Evolutionary conservation across 2,329 filamentous ascomycete genomes (phyloP).

Genomic region (Fusarium sulawesiense): DNA sequence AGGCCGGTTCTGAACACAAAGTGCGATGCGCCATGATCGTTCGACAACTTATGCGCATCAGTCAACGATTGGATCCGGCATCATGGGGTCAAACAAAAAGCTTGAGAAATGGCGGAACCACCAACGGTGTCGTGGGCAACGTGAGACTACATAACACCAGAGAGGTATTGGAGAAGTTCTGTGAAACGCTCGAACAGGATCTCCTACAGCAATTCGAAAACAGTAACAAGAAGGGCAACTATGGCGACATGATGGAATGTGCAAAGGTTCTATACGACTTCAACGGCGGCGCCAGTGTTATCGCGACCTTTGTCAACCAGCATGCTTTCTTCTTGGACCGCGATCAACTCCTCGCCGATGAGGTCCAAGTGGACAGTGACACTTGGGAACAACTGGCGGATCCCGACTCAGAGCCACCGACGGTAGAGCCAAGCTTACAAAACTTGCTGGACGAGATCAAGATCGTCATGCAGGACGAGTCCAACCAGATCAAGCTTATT

Average conservation of each 20-base stretch:
- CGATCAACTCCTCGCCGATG: constrained; percentile 89
- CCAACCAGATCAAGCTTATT: constrained; percentile 93
- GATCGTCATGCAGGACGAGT: constrained; percentile 96
- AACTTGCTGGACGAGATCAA: constrained; percentile 93
- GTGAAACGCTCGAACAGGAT: constrained; percentile 94
- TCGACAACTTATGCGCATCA: constrained; percentile 92
- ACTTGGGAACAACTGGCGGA: constrained; percentile 94
- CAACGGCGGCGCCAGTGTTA: constrained; percentile 94
- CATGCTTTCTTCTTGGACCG: constrained; percentile 99
- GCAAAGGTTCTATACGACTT: constrained; percentile 94
- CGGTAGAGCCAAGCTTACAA: constrained; percentile 91
- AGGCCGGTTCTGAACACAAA: constrained; percentile 89
- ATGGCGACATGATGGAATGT: constrained; percentile 98
- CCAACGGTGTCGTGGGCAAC: constrained; percentile 57
- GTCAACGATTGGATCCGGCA: constrained; percentile 84
- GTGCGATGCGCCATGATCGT: constrained; percentile 94
- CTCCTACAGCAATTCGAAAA: constrained; percentile 96
- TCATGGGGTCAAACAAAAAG: constrained; percentile 76
- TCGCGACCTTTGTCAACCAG: constrained; percentile 96
- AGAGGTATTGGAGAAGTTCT: constrained; percentile 95
- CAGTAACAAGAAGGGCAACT: constrained; percentile 94
- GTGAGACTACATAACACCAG: constrained; percentile 73
- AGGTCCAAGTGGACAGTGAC: constrained; percentile 78
- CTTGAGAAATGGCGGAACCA: constrained; percentile 58
- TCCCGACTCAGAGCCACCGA: constrained; percentile 90